Base-by-base conservation (phyloP, 2,329 filamentous ascomycete genomes). In the Pseudodiploospora longispora region DNA sequence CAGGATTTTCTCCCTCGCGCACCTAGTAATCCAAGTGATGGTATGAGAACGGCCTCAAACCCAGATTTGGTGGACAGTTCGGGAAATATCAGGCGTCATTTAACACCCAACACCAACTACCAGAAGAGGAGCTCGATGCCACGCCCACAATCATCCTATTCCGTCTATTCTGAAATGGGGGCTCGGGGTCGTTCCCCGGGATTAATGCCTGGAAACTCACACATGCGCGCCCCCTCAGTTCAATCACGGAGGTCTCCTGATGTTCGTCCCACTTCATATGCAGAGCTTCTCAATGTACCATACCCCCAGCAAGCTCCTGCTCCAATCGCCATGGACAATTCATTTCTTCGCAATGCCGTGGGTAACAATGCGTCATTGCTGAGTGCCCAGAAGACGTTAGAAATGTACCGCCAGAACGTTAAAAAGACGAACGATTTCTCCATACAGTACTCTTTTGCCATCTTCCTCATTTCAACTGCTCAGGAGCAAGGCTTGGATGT, bases 381-480 rank as follows among this genome's bases (percentile, higher is more conserved):
- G 30, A 90, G 88, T 58, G 84, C 87, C 31, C 87, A 91, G 59
- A 90, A 97, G 67, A 98, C 93, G 2, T 77, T 98, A 40, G 90
- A 97, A 44, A 96, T 97, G 91, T 98, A 98, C 64, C 80, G 91
- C 37, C 83, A 85, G 44, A 98, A 97, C 59, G 87, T 96, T 47
- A 97, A 96, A 70, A 98, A 98, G 71, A 95, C 93, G 3, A 93
- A 85, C 50, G 89, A 96, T 63, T 75, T 83, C 10, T 83, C 85
- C 4, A 86, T 95, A 31, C 89, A 96, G 64, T 97, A 97, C 64
- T 93, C 95, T 30, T 97, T 98, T 66, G 93, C 93, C 2, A 78
- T 97, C 33, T 95, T 95, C 63, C 81, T 98, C 70, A 84, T 97
- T 53, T 87, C 90, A 38, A 84, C 88, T 2, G 90, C 91, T 35